phyloP scores from a whole-genome alignment of 2,329 filamentous ascomycete species.

The Colletotrichum caudatum region DNA sequence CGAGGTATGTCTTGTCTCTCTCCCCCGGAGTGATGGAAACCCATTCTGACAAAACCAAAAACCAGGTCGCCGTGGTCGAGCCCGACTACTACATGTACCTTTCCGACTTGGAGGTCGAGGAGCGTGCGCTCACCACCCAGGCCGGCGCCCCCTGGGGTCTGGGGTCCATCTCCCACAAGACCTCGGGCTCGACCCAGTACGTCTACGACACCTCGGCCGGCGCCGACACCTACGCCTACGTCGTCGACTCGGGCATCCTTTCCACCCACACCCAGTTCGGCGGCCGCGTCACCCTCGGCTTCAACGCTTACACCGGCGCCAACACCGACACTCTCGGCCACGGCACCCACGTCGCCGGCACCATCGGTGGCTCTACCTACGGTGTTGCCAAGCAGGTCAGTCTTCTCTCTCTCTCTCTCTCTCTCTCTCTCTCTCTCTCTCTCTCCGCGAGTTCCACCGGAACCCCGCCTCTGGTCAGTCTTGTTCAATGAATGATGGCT shows the following conservation, averaged over 20 bases:
- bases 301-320: constrained; percentile 51
- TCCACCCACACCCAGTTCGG: constrained; percentile 59
- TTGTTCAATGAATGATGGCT: not conserved
- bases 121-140: constrained; percentile 49
- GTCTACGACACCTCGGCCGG: constrained; percentile 58
- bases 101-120: constrained; percentile 44
- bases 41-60: not conserved
- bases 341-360: constrained; percentile 62
- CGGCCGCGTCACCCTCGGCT: constrained; percentile 55
- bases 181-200: constrained; percentile 52
- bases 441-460: no score
- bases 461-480: not conserved
- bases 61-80: constrained; percentile 51
- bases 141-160: constrained; percentile 57
- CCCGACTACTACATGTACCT: constrained; percentile 48
- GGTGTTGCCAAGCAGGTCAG: constrained; percentile 59
- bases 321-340: constrained; percentile 57
- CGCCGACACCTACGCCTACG: constrained; percentile 59
- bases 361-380: constrained; percentile 57
- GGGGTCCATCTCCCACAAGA: constrained; percentile 57
- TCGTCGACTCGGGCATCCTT: constrained; percentile 68
- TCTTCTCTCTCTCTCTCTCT: not conserved
- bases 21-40: no score
- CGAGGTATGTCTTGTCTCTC: constrained; percentile 47
- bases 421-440: not conserved